These are phyloP conservation scores for Lepidopterella palustris DNA, from an alignment of 495 filamentous ascomycete genomes.

Conservation along the genomic window DNA sequence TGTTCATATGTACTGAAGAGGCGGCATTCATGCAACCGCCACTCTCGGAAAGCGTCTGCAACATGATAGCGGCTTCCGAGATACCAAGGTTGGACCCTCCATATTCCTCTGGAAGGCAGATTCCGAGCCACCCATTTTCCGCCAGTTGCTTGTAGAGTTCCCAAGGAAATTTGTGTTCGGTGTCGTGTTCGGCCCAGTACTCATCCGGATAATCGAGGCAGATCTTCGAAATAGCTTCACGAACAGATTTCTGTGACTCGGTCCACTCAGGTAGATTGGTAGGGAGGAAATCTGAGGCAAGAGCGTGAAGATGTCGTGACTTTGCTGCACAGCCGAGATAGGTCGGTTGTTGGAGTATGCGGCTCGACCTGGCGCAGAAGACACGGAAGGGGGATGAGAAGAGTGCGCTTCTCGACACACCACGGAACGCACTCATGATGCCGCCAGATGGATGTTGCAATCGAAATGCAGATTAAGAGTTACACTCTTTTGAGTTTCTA, in stretches of 20 bases:
- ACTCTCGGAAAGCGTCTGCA: conserved; percentile 32
- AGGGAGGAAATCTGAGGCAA: not conserved
- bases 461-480: no score
- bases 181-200: conserved; percentile 30
- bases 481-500: no score
- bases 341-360: no score
- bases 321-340: no score
- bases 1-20: conserved; percentile 31
- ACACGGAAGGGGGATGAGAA: no score
- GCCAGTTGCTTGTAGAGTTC: conserved; percentile 30
- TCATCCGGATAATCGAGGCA: conserved; percentile 24
- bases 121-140: conserved; percentile 31
- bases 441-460: no score
- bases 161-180: conserved; percentile 20
- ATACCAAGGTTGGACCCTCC: conserved; percentile 31
- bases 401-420: no score
- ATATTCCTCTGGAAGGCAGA: conserved; percentile 29
- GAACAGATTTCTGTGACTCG: conserved; percentile 29
- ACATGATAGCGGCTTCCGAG: conserved; percentile 30
- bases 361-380: no score
- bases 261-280: not conserved
- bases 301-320: not conserved
- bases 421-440: no score
- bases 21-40: conserved; percentile 28
- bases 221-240: conserved; percentile 29